A percentile compares a stretch with the other conserved stretches of the same genome.
Conservation (phyloP, 257 asterid species). For the Jacaranda copaia region DNA sequence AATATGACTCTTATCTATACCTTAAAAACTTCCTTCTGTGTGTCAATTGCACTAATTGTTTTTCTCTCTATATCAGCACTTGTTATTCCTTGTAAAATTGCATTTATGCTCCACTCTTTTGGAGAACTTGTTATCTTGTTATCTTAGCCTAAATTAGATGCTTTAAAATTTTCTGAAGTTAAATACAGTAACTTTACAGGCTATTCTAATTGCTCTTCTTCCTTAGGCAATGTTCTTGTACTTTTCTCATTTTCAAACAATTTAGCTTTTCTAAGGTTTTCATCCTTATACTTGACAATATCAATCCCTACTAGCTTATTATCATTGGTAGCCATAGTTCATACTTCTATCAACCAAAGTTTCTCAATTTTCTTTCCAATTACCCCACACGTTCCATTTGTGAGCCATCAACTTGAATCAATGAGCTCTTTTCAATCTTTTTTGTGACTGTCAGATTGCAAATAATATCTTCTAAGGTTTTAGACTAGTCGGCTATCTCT, state of each 20-base stretch:
- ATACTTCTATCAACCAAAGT: slow-evolving; percentile 13
- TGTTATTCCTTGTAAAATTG: slow-evolving; percentile 22
- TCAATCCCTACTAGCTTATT: not conserved
- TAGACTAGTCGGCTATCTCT: no score
- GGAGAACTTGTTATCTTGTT: slow-evolving; percentile 16
- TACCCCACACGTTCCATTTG: slow-evolving; percentile 19
- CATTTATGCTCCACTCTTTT: slow-evolving; percentile 33
- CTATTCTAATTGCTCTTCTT: slow-evolving; percentile 16
- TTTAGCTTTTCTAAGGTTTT: slow-evolving; percentile 23
- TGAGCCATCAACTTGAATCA: not conserved
- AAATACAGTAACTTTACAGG: slow-evolving; percentile 36
- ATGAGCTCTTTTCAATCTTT: slow-evolving; percentile 29
- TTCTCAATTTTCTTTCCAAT: slow-evolving; percentile 33
- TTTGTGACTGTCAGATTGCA: not conserved
- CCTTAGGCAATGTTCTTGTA: not conserved
- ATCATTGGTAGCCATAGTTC: slow-evolving; percentile 11
- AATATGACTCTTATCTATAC: slow-evolving; percentile 30
- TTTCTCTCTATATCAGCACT: slow-evolving; percentile 19
- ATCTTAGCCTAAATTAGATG: slow-evolving; percentile 35
- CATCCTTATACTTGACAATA: slow-evolving; percentile 25
- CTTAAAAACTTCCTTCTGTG: slow-evolving; percentile 34
- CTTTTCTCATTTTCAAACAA: slow-evolving; percentile 18
- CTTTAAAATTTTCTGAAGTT: slow-evolving; percentile 32
- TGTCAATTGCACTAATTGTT: slow-evolving; percentile 19
- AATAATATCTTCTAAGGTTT: no score